Evolutionary conservation across 768 basidiomycete genomes (phyloP).

Genomic region (Pisolithus marmoratus): DNA sequence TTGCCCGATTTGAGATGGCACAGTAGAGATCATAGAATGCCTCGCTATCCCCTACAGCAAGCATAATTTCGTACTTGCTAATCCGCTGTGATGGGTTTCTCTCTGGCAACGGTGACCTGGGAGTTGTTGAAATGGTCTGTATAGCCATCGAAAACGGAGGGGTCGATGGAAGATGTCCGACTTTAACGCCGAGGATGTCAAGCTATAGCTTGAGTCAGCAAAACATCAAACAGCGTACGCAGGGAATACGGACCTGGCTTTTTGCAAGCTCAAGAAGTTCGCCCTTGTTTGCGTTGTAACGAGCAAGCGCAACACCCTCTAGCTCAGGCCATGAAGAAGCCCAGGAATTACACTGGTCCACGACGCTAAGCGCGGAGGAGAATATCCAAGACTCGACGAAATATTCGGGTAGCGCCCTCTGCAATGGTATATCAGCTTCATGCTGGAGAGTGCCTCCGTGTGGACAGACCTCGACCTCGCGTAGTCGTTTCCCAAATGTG

Average conservation of each 20-base stretch:
- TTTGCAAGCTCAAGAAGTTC: slow-evolving; percentile 87
- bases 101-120: slow-evolving; percentile 15
- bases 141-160: slow-evolving; percentile 67
- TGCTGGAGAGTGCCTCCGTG: slow-evolving; percentile 1
- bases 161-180: slow-evolving; percentile 61
- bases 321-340: slow-evolving; percentile 38
- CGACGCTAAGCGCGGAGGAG: slow-evolving; percentile 78
- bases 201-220: slow-evolving; percentile 45
- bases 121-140: slow-evolving; percentile 8
- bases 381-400: slow-evolving; percentile 95
- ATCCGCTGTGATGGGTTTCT: slow-evolving; percentile 32
- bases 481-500: slow-evolving; percentile 68
- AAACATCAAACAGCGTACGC: neutral
- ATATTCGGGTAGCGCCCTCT: slow-evolving; percentile 53
- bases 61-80: slow-evolving; percentile 55
- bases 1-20: slow-evolving; percentile 68
- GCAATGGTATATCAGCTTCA: slow-evolving; percentile 15
- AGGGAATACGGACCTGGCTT: slow-evolving; percentile 56
- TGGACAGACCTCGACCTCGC: slow-evolving; percentile 62
- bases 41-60: slow-evolving; percentile 48
- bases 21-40: slow-evolving; percentile 78
- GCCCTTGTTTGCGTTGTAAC: slow-evolving; percentile 74
- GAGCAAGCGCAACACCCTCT: slow-evolving; percentile 40
- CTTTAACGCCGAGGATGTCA: slow-evolving; percentile 73
- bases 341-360: slow-evolving; percentile 78